Percentiles rank a stretch among this genome's conserved stretches.
Conservation (phyloP, 2,329 filamentous ascomycete species). For the Ophiocordyceps polyrhachis-furcata region DNA sequence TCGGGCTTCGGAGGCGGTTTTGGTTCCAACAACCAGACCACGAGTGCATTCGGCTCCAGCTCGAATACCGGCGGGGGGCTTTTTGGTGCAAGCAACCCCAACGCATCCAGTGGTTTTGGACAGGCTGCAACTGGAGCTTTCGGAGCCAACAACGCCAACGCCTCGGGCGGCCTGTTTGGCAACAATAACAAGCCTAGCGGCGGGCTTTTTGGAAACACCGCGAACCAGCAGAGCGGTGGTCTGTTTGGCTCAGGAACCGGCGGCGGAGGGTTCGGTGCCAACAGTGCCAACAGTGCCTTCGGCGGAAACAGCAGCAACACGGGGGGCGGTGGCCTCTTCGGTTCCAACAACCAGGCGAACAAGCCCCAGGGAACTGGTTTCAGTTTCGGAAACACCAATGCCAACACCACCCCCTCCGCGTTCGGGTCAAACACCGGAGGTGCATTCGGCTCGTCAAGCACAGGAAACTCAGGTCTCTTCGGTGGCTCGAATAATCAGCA, state of each 20-base stretch:
- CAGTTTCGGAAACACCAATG: slow-evolving; percentile 23
- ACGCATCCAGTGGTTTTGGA: slow-evolving; percentile 7
- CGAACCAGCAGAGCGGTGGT: slow-evolving; percentile 6
- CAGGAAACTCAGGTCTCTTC: slow-evolving; percentile 20
- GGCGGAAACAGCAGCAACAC: slow-evolving; percentile 11
- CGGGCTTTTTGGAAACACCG: slow-evolving; percentile 9
- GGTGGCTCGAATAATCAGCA: slow-evolving; percentile 15
- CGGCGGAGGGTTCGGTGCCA: slow-evolving; percentile 20
- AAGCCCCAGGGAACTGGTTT: slow-evolving; percentile 19
- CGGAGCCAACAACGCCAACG: slow-evolving; percentile 13
- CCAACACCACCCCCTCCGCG: slow-evolving; percentile 7
- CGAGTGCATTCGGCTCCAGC: slow-evolving; percentile 26
- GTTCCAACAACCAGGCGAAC: slow-evolving; percentile 15
- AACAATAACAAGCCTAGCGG: slow-evolving; percentile 8
- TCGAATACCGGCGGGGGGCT: slow-evolving; percentile 14
- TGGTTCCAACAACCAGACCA: slow-evolving; percentile 17
- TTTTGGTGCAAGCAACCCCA: slow-evolving; percentile 15
- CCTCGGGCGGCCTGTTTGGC: slow-evolving; percentile 20
- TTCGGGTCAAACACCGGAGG: slow-evolving; percentile 9
- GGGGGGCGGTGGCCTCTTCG: slow-evolving; percentile 22
- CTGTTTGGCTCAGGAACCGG: slow-evolving; percentile 12
- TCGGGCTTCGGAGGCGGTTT: slow-evolving; percentile 34
- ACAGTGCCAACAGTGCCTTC: slow-evolving; percentile 11
- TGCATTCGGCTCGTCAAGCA: slow-evolving; percentile 17
- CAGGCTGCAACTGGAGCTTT: slow-evolving; percentile 18